Percentiles rank a stretch among this genome's conserved stretches.
Conservation (phyloP, 2,329 filamentous ascomycete species). For the Aspergillus tubingensis region DNA sequence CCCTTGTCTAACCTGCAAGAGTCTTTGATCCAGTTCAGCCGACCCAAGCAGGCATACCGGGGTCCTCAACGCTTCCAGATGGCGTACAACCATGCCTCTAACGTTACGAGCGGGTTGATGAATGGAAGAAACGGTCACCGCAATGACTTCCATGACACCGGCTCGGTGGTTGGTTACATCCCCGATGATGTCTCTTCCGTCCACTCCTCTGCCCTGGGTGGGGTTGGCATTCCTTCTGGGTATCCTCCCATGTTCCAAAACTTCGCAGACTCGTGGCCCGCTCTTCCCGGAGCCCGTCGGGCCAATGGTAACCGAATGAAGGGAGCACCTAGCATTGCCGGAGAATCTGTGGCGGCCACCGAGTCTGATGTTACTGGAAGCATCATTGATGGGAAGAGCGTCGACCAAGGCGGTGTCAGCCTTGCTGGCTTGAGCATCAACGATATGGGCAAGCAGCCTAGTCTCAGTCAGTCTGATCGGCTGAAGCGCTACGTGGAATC, state of each 20-base stretch:
- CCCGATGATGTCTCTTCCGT: conserved; percentile 96
- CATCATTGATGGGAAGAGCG: conserved; percentile 71
- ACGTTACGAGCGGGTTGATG: conserved; percentile 56
- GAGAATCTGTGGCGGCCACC: conserved; percentile 88
- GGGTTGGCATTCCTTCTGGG: conserved; percentile 75
- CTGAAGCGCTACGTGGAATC: conserved; percentile 93
- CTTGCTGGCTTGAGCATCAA: conserved; percentile 79
- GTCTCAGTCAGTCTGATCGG: conserved; percentile 80
- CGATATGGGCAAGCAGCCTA: conserved; percentile 69
- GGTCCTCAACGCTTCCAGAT: conserved; percentile 84
- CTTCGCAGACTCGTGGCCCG: conserved; percentile 89
- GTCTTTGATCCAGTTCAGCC: conserved; percentile 90
- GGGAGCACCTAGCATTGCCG: conserved; percentile 75
- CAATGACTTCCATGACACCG: conserved; percentile 68
- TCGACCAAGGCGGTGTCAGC: conserved; percentile 80
- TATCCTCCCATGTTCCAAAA: conserved; percentile 95
- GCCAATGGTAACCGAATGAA: conserved; percentile 66
- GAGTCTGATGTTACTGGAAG: conserved; percentile 84
- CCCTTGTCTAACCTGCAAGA: conserved; percentile 94
- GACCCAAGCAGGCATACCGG: conserved; percentile 89
- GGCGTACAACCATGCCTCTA: conserved; percentile 69
- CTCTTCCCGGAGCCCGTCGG: conserved; percentile 70
- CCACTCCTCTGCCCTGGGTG: conserved; percentile 86
- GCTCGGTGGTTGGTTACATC: conserved; percentile 92
- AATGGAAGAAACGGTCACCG: conserved; percentile 54